These are phyloP conservation scores for Andrographis paniculata DNA, from an alignment of 305 asterid genomes.

Conservation along the genomic window DNA sequence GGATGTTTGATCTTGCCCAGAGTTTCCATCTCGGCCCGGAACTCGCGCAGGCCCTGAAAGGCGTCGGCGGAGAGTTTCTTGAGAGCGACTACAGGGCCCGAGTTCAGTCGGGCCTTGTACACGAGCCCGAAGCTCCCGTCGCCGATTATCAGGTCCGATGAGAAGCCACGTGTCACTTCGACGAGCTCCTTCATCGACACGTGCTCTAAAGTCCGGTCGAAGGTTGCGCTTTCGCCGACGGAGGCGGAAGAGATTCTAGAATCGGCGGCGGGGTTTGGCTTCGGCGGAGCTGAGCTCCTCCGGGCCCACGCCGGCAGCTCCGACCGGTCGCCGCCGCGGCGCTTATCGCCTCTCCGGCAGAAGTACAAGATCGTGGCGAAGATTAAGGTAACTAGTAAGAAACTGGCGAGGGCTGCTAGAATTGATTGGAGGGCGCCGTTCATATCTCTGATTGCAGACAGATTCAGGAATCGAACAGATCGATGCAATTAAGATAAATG, in stretches of 20 bases:
- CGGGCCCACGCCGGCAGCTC: slow-evolving; percentile 21
- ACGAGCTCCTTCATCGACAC: slow-evolving; percentile 71
- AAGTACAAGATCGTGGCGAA: slow-evolving; percentile 43
- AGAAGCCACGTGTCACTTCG: slow-evolving; percentile 56
- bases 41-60: slow-evolving; percentile 82
- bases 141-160: slow-evolving; percentile 66
- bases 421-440: neutral
- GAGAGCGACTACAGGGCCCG: slow-evolving; percentile 62
- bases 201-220: slow-evolving; percentile 42
- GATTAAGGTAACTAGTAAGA: neutral
- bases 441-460: slow-evolving; percentile 17
- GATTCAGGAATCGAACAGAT: too few species aligned
- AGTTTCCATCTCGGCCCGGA: slow-evolving; percentile 91
- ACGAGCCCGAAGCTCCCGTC: slow-evolving; percentile 94
- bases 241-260: slow-evolving; percentile 24
- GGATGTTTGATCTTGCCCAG: slow-evolving; percentile 66
- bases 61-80: slow-evolving; percentile 69
- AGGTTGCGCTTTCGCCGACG: slow-evolving; percentile 54
- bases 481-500: too few species aligned
- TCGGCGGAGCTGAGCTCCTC: neutral
- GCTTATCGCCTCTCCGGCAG: slow-evolving; percentile 25
- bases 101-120: slow-evolving; percentile 56
- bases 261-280: slow-evolving; percentile 7
- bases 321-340: slow-evolving; percentile 21
- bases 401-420: too few species aligned